A percentile compares a stretch with the other conserved stretches of the same genome.
These are phyloP conservation scores for Pyrenophora seminiperda DNA, from an alignment of 2,329 filamentous ascomycete genomes.

Conservation along the genomic window DNA sequence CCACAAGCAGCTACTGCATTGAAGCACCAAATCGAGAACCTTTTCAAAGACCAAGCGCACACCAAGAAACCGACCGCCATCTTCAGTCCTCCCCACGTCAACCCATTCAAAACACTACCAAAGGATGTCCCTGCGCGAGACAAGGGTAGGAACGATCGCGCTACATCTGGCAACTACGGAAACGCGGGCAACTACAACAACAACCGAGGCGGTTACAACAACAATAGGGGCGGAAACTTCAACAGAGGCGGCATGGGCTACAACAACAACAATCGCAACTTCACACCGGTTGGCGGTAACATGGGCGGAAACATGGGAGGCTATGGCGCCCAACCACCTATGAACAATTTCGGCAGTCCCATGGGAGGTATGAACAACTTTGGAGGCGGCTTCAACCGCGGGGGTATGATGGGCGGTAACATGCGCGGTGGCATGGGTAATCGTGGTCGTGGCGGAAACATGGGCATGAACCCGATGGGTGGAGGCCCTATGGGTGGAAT, in stretches of 20 bases:
- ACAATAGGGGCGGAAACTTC: constrained; percentile 42
- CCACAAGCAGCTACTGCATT: constrained; percentile 83
- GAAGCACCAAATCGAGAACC: constrained; percentile 78
- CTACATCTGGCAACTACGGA: constrained; percentile 48
- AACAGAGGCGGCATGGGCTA: constrained; percentile 42
- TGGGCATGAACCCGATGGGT: constrained; percentile 47
- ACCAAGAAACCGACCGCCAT: constrained; percentile 71
- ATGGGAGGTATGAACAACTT: constrained; percentile 48
- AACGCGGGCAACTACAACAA: constrained; percentile 56
- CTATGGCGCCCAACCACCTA: constrained; percentile 46
- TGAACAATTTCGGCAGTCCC: constrained; percentile 55
- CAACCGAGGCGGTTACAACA: constrained; percentile 50
- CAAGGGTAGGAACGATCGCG: constrained; percentile 66
- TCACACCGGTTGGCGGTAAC: constrained; percentile 38
- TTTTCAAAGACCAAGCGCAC: constrained; percentile 61
- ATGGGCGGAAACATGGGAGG: constrained; percentile 54
- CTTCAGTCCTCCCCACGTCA: constrained; percentile 76
- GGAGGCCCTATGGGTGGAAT: constrained; percentile 43
- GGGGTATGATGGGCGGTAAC: constrained; percentile 45
- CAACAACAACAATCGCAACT: constrained; percentile 47
- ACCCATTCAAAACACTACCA: constrained; percentile 88
- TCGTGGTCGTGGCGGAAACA: constrained; percentile 44
- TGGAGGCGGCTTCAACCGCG: constrained; percentile 51
- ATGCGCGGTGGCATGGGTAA: constrained; percentile 57
- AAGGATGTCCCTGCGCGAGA: constrained; percentile 81